Evolutionary conservation across 176 grass and related monocot species (phyloP).

Genomic region (Bolboschoenus planiculmis): DNA sequence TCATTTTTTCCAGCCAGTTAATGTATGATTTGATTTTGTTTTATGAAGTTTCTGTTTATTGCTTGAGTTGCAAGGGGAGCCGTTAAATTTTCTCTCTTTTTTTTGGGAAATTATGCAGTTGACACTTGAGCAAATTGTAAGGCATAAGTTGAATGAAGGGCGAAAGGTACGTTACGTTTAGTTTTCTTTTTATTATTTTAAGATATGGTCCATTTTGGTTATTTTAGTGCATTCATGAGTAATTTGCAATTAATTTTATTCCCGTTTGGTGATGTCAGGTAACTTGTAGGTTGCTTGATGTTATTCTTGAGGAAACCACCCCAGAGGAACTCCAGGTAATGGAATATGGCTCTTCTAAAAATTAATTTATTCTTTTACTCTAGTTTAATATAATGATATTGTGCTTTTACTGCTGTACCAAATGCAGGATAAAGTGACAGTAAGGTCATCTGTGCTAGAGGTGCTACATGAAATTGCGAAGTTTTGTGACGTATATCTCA

Average conservation of each 20-base stretch:
- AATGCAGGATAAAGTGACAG: slow-evolving; percentile 68
- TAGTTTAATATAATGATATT: slow-evolving; percentile 8
- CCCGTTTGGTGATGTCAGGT: slow-evolving; percentile 42
- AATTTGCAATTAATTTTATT: slow-evolving; percentile 2
- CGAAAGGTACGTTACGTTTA: slow-evolving; percentile 59
- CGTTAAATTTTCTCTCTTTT: not conserved
- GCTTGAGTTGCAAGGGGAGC: not conserved
- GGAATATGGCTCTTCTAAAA: slow-evolving; percentile 18
- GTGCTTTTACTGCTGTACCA: slow-evolving; percentile 1
- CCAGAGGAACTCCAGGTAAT: slow-evolving; percentile 95
- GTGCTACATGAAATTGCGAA: slow-evolving; percentile 87
- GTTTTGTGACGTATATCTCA: slow-evolving; percentile 95
- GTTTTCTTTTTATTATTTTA: not conserved
- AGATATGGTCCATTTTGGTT: not conserved
- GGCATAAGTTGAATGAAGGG: slow-evolving; percentile 90
- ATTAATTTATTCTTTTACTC: slow-evolving; percentile 15
- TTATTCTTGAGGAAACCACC: slow-evolving; percentile 84
- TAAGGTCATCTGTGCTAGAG: slow-evolving; percentile 70
- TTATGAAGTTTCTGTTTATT: not conserved
- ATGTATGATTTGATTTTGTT: slow-evolving; percentile 42
- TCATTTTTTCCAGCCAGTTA: slow-evolving; percentile 89
- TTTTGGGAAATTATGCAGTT: slow-evolving; percentile 46
- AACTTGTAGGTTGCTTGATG: slow-evolving; percentile 80
- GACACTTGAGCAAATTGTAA: slow-evolving; percentile 94
- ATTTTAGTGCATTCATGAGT: not conserved